Evolutionary conservation across 306 rosid species (phyloP).

Genomic region (Sechiopsis laciniata): DNA sequence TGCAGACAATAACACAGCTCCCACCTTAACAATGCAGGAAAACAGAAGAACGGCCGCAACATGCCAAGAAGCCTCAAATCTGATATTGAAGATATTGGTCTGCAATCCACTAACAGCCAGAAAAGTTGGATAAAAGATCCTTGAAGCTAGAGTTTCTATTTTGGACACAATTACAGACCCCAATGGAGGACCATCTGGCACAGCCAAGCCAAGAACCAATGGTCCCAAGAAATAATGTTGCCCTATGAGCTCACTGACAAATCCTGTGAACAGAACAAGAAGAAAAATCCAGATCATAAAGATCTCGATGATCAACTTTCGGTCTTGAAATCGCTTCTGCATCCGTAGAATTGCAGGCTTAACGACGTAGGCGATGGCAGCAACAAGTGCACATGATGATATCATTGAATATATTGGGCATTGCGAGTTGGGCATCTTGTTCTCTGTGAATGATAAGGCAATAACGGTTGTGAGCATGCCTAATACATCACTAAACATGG

Average conservation of each 20-base stretch:
- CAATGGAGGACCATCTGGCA: conserved; percentile 62
- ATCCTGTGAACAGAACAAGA: conserved; percentile 28
- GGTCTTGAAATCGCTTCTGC: conserved; percentile 16
- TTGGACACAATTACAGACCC: conserved; percentile 42
- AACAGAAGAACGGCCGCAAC: conserved; percentile 25
- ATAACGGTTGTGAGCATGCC: conserved; percentile 21
- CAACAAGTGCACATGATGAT: conserved; percentile 17
- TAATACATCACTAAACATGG: conserved; percentile 36
- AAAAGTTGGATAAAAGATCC: conserved; percentile 46
- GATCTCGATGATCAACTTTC: conserved; percentile 27
- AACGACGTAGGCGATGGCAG: conserved; percentile 18
- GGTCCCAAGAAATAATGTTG: conserved; percentile 57
- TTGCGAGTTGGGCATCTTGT: not conserved
- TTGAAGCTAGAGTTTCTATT: conserved; percentile 33
- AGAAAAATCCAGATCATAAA: conserved; percentile 23
- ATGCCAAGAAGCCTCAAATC: conserved; percentile 14
- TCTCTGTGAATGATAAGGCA: conserved; percentile 18
- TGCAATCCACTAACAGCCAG: conserved; percentile 50
- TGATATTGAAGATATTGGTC: conserved; percentile 39
- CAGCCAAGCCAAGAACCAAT: conserved; percentile 39
- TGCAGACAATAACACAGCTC: conserved; percentile 47
- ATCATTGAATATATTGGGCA: not conserved
- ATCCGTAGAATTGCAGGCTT: conserved; percentile 35
- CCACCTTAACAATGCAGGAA: conserved; percentile 34
- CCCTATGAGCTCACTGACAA: conserved; percentile 41